A percentile compares a stretch with the other conserved stretches of the same genome.
Conservation (phyloP, 805 yeast genomes). For the Schwanniomyces vanrijiae region DNA sequence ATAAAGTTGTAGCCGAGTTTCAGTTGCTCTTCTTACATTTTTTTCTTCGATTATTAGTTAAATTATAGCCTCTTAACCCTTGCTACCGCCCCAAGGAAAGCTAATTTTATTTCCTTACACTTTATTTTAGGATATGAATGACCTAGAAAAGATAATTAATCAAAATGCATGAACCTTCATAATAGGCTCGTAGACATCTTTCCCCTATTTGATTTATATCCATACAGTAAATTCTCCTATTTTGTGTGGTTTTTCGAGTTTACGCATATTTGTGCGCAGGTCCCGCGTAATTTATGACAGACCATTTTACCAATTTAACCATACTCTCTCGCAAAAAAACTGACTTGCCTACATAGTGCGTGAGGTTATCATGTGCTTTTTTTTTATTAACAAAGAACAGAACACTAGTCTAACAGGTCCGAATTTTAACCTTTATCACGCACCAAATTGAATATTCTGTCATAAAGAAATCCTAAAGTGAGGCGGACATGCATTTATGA, state of each 20-base stretch:
- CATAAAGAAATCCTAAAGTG: not conserved
- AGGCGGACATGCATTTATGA: not conserved
- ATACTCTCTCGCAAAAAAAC: not conserved
- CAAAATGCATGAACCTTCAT: no score
- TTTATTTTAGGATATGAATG: no score
- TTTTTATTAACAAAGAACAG: not conserved
- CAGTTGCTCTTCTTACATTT: not conserved
- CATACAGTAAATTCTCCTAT: not conserved
- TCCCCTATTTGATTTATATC: not conserved
- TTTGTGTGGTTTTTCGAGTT: not conserved
- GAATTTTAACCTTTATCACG: not conserved
- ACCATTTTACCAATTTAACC: not conserved
- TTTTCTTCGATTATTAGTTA: not conserved
- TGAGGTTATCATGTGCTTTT: not conserved
- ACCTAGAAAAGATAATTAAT: no score
- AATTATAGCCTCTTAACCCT: not conserved
- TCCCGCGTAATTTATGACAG: not conserved
- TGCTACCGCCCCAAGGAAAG: not conserved
- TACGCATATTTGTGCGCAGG: not conserved
- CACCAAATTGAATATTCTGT: not conserved
- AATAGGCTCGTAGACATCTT: no score
- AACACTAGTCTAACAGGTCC: not conserved
- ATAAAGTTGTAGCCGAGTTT: not conserved
- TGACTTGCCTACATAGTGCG: not conserved
- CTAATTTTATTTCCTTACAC: no score